These are phyloP conservation scores for Jaapia argillacea DNA, from an alignment of 768 basidiomycete genomes.

Conservation along the genomic window DNA sequence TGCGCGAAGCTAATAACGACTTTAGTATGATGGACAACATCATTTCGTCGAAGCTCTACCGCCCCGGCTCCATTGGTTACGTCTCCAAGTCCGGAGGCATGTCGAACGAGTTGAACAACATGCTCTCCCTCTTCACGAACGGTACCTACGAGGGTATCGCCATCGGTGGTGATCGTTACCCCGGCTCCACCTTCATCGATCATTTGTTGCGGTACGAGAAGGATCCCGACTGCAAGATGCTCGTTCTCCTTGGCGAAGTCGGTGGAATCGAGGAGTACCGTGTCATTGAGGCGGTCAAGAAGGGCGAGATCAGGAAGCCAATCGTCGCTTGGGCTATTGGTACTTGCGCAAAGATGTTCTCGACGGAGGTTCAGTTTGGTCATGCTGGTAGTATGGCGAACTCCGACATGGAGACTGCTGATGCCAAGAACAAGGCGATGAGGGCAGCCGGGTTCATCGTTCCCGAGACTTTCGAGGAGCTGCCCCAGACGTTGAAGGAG, in stretches of 20 bases:
- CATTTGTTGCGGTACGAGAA: constrained; percentile 95
- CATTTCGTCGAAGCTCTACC: constrained; percentile 97
- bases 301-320: constrained; percentile 91
- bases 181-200: constrained; percentile 97
- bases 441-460: constrained; percentile 91
- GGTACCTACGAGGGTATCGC: constrained; percentile 99
- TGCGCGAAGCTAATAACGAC: background rate
- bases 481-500: constrained; percentile 75
- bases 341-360: constrained; percentile 99
- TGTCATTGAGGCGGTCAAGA: constrained; percentile 95
- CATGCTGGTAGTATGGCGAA: constrained; percentile 99
- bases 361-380: constrained; percentile 98
- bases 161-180: constrained; percentile 99
- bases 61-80: constrained; percentile 93
- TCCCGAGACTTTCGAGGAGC: constrained; percentile 94
- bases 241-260: constrained; percentile 96
- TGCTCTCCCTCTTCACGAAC: constrained; percentile 91
- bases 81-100: constrained; percentile 99
- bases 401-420: constrained; percentile 94
- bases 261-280: constrained; percentile 99
- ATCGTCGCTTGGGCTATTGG: constrained; percentile 99
- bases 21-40: constrained; percentile 99
- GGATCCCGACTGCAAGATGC: constrained; percentile 98
- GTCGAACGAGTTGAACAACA: constrained; percentile 99
- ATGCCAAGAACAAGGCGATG: constrained; percentile 97